Evolutionary conservation across 192 early-diverging fungal genomes (phyloP), one percentile per base, ranked within the genome.

Genomic region (Coemansia sp.): DNA sequence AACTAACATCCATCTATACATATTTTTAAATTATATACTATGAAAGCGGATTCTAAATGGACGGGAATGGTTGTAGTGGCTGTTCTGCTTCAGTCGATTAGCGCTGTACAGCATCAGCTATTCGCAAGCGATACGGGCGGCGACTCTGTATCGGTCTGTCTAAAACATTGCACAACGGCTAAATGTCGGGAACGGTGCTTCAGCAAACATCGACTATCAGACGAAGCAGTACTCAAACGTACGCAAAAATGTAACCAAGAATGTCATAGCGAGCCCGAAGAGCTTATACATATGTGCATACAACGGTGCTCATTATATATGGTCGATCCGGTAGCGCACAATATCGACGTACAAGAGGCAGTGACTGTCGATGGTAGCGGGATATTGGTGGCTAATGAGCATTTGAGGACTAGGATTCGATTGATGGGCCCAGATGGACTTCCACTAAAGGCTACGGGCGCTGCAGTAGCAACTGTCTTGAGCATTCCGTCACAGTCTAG

Each of bases 341-440:
- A 53, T 5, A 44, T 68, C 2, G 65, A 69, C 2, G 45, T 53
- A 12, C 57, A 63, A 15, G 66, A 48, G 19, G 62, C 62, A 21
- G 60, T 59, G 5, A 29, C 57, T 4, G 55, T 57, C 0, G 75
- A 53, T 34, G 25, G 42, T 4, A 45, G 65, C 25, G 75, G 75
- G 12, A 19, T 83, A 53, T 41, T 73, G 21, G 44, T 71, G 1
- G 67, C 72, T 1, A 73, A 72, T 21, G 72, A 74, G 32, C 76
- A 75, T 60, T 5, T 78, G 21, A 38, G 62, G 45, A 77, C 75
- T 7, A 62, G 75, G 2, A 64, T 83, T 10, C 66, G 80, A 62
- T 53, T 83, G 6, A 83, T 83, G n/a, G 80, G 80, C 4, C 80
- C 80, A 6, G 70, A 83, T 29, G 80, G 80, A 12, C 76, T 83